phyloP scores from a whole-genome alignment of 352 stramenopile genomes.

The Globisporangium lucens region DNA sequence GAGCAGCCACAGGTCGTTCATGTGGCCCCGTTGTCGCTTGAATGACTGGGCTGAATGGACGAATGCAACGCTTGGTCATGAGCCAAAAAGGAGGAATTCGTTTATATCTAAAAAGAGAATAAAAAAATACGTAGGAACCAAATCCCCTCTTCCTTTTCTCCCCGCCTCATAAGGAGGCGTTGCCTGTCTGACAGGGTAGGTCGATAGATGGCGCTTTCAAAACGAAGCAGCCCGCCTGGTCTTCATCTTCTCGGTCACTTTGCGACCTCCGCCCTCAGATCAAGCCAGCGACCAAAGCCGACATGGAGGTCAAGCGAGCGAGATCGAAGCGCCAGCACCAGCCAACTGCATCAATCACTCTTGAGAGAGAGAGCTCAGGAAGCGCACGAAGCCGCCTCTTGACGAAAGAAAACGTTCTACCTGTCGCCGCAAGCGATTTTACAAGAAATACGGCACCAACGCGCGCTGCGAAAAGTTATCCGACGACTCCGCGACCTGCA shows the following conservation, averaged over 20 bases:
- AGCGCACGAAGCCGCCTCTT: neutral
- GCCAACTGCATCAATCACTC: neutral
- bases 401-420: neutral
- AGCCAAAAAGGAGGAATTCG: constrained; percentile 3
- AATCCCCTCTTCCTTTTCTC: neutral
- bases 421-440: constrained; percentile 15
- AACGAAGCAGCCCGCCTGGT: neutral
- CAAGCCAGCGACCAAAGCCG: neutral
- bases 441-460: constrained; percentile 87
- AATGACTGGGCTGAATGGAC: constrained; percentile 5
- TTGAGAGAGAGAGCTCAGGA: neutral
- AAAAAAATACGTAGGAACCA: neutral
- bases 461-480: constrained; percentile 75
- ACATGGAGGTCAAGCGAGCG: neutral
- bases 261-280: neutral
- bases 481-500: constrained; percentile 76
- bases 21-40: constrained; percentile 39
- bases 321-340: neutral
- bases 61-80: neutral
- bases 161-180: neutral
- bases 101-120: neutral
- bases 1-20: constrained; percentile 42
- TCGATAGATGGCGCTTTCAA: neutral
- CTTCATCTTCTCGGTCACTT: neutral
- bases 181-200: neutral